Base-by-base conservation (phyloP, 2,329 filamentous ascomycete species). In the Penicillium sp. region DNA sequence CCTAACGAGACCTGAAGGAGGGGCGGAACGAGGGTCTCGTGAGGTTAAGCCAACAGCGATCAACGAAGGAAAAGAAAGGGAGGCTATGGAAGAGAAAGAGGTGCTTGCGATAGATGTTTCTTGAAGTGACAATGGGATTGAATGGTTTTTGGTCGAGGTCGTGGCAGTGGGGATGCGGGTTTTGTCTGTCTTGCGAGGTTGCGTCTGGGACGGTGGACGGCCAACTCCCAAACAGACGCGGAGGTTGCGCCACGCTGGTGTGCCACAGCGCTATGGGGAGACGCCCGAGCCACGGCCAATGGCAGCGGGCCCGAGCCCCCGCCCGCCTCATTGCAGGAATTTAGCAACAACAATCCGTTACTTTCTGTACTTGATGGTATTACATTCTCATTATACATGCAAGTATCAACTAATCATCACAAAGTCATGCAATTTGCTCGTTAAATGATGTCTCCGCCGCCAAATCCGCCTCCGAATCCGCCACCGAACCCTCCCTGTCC, bases 401-500 rank as follows among this genome's bases (percentile, higher is more conserved):
- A 26, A 24, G 35, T 16, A 35, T n/a, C 35, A 52, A 43, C 35
- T 28, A 24, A 52, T 45, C 23, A 14, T 38, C n/a, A 52, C 21
- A 43, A n/a, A n/a, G 40, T 16, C 12, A 14, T 28, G 35, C 11
- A 38, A 35, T 47, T 52, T n/a, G 38, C 55, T 38, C 47, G 40
- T 68, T 66, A 76, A 56, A 76, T 74, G 57, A 75, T 74, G 61
- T 71, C 71, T 62, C 72, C 72, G 35, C 56, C 55, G 55, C 71
- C 71, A 64, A 83, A 86, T 0, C 83, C 83, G 26, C 26, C 33
- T 14, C 49, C 49, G n/a, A 52, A 46, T 3, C 56, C 56, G 8
- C 83, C 81, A 11, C 76, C 72, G 23, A 58, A 60, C 18, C 58
- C 58, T 18, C 58, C 47, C 16, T 52, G 33, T 52, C 76, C 74